Evolutionary conservation across 768 basidiomycete species (phyloP), one percentile per base, ranked within the genome.

Genomic region (Suillus discolor): DNA sequence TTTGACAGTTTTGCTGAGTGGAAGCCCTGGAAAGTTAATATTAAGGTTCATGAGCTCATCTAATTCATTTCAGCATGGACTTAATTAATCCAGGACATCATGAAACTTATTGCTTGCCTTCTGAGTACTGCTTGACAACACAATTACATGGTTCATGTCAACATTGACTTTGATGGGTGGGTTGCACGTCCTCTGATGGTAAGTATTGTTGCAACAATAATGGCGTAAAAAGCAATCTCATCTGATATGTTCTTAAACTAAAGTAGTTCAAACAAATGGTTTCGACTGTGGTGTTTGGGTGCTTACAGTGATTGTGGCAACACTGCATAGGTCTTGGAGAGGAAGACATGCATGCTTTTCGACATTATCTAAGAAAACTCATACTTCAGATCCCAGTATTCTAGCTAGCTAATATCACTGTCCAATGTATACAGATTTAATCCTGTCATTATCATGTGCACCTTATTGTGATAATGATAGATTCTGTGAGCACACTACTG

Each of bases 201-300:
- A 61, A 6, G 59, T 23, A 47, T 39, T 28, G 38, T 47, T 23
- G n/a, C 45, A 47, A 47, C n/a, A 2, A 23, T 4, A 4, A 47
- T 47, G 11, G 45, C 12, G 11, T 12, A 4, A 47, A n/a, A 16
- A n/a, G 11, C 1, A 4, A 5, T 23, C 45, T 47, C 11, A 23
- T 47, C 45, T 47, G 0, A 47, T 47, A 23, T 11, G 12, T 47
- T 12, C 0, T 47, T 3, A 34, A 12, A 57, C 18, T 2, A 1
- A 47, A 23, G 45, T 38, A 28, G 8, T 63, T 11, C 71, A 73
- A 49, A 60, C 59, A 8, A 72, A 72, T 15, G 61, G 65, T 8
- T 61, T 66, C 44, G 71, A 69, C 38, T 74, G 72, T 57, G 71
- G 73, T 2, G 20, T 75, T 7, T 75, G 73, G 71, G 73, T 74